Conservation (phyloP, 768 basidiomycete species). For the Ramaria sp. region DNA sequence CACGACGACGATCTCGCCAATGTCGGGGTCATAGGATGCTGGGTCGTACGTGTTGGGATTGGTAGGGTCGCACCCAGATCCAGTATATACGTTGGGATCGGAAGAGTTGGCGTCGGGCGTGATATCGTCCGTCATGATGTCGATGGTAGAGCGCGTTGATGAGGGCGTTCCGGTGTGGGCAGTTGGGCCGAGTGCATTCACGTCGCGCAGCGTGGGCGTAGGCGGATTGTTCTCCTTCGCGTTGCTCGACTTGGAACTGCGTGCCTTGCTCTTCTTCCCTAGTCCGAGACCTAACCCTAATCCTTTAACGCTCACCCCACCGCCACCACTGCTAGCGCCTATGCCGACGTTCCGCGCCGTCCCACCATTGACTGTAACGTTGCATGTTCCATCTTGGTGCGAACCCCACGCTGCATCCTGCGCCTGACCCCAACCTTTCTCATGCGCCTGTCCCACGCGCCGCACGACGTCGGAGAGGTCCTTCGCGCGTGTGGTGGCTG, state of each 20-base stretch:
- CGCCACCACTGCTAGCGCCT: too few relatives aligned
- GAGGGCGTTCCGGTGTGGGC: neutral
- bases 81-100: conserved; percentile 30
- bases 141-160: conserved; percentile 24
- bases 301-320: too few relatives aligned
- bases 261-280: neutral
- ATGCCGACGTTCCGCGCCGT: neutral
- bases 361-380: conserved; percentile 8
- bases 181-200: too few relatives aligned
- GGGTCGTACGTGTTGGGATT: too few relatives aligned
- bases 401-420: conserved; percentile 6
- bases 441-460: too few relatives aligned
- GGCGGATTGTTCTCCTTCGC: too few relatives aligned
- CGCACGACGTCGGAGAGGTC: conserved; percentile 56
- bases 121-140: conserved; percentile 28
- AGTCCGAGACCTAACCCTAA: neutral
- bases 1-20: conserved; percentile 60
- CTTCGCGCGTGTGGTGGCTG: conserved; percentile 15
- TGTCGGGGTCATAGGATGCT: conserved; percentile 39
- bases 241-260: too few relatives aligned
- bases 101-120: too few relatives aligned
- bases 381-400: conserved; percentile 33
- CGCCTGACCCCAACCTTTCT: too few relatives aligned
- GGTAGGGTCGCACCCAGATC: conserved; percentile 30
- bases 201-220: too few relatives aligned